These are phyloP conservation scores for Zygotorulaspora mrakii DNA, from an alignment of 1,139 yeast species.

Conservation along the genomic window DNA sequence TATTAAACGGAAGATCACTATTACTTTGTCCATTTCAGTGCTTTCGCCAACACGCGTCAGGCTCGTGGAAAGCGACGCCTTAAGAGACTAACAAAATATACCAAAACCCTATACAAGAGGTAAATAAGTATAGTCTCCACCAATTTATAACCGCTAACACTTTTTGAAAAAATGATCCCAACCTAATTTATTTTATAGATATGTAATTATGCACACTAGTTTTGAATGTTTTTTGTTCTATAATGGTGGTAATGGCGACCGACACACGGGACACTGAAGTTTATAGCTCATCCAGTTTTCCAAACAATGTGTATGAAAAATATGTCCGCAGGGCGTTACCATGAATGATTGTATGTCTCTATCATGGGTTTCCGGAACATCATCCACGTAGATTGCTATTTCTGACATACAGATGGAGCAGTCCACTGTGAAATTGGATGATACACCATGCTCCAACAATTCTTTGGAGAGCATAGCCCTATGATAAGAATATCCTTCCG, in stretches of 20 bases:
- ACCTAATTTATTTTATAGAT: neutral
- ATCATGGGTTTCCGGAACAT: constrained; percentile 30
- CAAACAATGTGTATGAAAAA: constrained; percentile 81
- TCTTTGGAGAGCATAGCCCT: constrained; percentile 27
- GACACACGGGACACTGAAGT: constrained; percentile 89
- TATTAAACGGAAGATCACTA: constrained; percentile 7
- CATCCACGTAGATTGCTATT: constrained; percentile 43
- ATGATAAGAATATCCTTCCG: constrained; percentile 71
- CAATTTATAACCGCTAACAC: neutral
- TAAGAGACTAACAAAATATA: neutral
- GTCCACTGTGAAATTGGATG: constrained; percentile 41
- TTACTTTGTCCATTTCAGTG: constrained; percentile 12
- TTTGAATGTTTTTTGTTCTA: constrained; percentile 22
- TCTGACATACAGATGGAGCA: constrained; percentile 91
- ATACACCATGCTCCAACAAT: constrained; percentile 33
- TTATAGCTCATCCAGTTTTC: constrained; percentile 93
- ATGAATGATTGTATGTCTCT: constrained; percentile 48
- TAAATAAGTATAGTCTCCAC: too few relatives aligned
- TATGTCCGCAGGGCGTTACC: constrained; percentile 91
- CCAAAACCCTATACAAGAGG: neutral
- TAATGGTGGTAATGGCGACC: constrained; percentile 78
- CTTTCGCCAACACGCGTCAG: constrained; percentile 12
- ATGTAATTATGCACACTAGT: neutral
- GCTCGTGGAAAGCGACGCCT: constrained; percentile 16
- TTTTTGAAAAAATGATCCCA: neutral